These are phyloP conservation scores for Podila clonocystis DNA, from an alignment of 192 early-diverging fungal species.

Conservation along the genomic window DNA sequence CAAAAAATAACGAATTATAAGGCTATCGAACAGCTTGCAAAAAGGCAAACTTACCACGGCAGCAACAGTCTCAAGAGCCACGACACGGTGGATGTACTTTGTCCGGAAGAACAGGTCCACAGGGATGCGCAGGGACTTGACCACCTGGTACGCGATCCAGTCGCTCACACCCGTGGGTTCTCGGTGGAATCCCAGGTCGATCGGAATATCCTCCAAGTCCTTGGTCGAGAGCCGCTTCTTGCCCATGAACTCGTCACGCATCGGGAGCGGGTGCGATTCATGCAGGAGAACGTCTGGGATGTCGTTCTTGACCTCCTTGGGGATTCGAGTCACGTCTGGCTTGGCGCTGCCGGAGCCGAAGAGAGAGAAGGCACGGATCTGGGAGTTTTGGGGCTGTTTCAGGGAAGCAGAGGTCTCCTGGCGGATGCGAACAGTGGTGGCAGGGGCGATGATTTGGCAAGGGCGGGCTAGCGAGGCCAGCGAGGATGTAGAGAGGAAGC, in stretches of 20 bases:
- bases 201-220: conserved; percentile 69
- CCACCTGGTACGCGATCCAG: conserved; percentile 69
- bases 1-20: too few species aligned
- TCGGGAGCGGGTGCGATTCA: conserved; percentile 56
- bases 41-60: conserved; percentile 51
- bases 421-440: conserved; percentile 26
- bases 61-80: conserved; percentile 81
- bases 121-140: conserved; percentile 71
- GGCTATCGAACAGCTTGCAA: too few species aligned
- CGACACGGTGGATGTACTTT: conserved; percentile 82
- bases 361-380: conserved; percentile 27
- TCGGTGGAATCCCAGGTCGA: conserved; percentile 69
- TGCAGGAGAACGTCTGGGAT: conserved; percentile 26
- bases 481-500: conserved; percentile 7
- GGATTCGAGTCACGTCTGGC: conserved; percentile 12
- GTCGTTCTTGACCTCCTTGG: conserved; percentile 33
- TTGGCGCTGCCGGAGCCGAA: background rate
- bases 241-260: conserved; percentile 69
- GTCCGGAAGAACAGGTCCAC: conserved; percentile 77
- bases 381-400: background rate
- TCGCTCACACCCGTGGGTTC: conserved; percentile 66
- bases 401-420: conserved; percentile 4
- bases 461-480: conserved; percentile 12
- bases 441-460: conserved; percentile 33
- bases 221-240: conserved; percentile 59